Evolutionary conservation across 2,329 filamentous ascomycete species (phyloP).

Genomic region (Claviceps pusilla): DNA sequence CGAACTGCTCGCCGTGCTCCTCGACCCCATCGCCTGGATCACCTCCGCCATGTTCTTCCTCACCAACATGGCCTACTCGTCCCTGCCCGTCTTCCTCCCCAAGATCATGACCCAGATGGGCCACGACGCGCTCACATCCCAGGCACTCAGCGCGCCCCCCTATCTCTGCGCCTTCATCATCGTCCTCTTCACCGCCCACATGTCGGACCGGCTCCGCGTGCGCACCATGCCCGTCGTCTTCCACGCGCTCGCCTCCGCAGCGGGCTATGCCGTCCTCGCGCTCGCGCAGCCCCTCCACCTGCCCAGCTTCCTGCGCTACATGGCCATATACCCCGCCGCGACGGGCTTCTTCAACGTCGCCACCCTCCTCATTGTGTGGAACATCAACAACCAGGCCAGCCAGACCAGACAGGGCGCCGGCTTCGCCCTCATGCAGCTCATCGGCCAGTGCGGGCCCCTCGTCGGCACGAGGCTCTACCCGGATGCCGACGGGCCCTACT

Average conservation of each 20-base stretch:
- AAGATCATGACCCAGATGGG: slow-evolving; percentile 68
- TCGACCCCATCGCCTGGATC: slow-evolving; percentile 38
- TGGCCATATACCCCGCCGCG: slow-evolving; percentile 63
- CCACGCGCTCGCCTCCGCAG: slow-evolving; percentile 51
- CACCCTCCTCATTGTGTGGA: slow-evolving; percentile 76
- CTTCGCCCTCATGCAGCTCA: slow-evolving; percentile 64
- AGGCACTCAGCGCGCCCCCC: slow-evolving; percentile 68
- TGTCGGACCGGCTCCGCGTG: slow-evolving; percentile 51
- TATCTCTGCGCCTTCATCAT: slow-evolving; percentile 61
- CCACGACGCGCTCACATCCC: slow-evolving; percentile 49
- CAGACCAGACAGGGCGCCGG: slow-evolving; percentile 57
- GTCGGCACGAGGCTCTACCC: slow-evolving; percentile 55
- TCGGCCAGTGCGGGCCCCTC: slow-evolving; percentile 67
- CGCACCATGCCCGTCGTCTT: slow-evolving; percentile 53
- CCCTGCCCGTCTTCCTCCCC: slow-evolving; percentile 74
- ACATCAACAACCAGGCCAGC: slow-evolving; percentile 66
- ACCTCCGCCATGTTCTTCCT: slow-evolving; percentile 75
- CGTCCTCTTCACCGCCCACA: slow-evolving; percentile 56
- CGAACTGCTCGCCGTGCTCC: slow-evolving; percentile 36
- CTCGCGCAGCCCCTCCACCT: slow-evolving; percentile 35
- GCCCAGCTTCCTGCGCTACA: slow-evolving; percentile 43
- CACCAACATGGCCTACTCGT: slow-evolving; percentile 77
- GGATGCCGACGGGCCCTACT: slow-evolving; percentile 42
- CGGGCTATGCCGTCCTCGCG: slow-evolving; percentile 46
- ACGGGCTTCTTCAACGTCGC: slow-evolving; percentile 74